phyloP scores from a whole-genome alignment of 345 rosid species.

The Moricandia moricandioides region DNA sequence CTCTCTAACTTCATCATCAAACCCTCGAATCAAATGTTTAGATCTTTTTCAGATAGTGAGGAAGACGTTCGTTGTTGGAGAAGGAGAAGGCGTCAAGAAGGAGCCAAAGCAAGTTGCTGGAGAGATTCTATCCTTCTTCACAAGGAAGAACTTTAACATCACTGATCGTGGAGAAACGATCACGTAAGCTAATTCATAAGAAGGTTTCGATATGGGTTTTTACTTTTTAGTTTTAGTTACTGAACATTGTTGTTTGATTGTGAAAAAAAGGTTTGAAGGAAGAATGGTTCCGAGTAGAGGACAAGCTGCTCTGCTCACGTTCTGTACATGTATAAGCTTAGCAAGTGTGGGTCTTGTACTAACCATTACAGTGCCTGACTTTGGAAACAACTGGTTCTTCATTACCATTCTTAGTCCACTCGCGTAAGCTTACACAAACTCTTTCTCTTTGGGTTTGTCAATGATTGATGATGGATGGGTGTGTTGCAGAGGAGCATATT shows the following conservation, averaged over 20 bases:
- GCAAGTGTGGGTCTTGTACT: constrained; percentile 92
- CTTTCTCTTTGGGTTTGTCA: not conserved
- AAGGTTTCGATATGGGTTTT: not conserved
- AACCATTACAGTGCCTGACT: constrained; percentile 75
- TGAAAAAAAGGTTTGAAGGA: constrained; percentile 67
- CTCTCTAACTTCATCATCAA: not conserved
- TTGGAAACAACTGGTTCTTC: constrained; percentile 96
- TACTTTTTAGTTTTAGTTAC: not conserved
- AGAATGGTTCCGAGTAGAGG: constrained; percentile 86
- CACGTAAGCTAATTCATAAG: constrained; percentile 51
- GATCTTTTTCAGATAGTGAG: constrained; percentile 61
- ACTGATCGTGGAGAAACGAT: constrained; percentile 86
- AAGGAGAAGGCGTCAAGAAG: constrained; percentile 51
- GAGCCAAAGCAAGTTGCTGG: constrained; percentile 76
- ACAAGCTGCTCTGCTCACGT: constrained; percentile 88
- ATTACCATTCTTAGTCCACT: constrained; percentile 69
- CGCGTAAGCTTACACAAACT: constrained; percentile 57
- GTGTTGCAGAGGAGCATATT: constrained; percentile 71
- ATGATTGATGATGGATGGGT: not conserved
- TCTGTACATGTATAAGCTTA: constrained; percentile 93
- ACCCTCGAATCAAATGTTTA: not conserved
- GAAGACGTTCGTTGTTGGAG: constrained; percentile 61
- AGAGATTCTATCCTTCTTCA: constrained; percentile 83
- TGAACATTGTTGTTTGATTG: constrained; percentile 14
- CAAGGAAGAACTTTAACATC: constrained; percentile 74